These are phyloP conservation scores for Scheffersomyces quercinus DNA, from an alignment of 1,139 yeast species.

Conservation along the genomic window DNA sequence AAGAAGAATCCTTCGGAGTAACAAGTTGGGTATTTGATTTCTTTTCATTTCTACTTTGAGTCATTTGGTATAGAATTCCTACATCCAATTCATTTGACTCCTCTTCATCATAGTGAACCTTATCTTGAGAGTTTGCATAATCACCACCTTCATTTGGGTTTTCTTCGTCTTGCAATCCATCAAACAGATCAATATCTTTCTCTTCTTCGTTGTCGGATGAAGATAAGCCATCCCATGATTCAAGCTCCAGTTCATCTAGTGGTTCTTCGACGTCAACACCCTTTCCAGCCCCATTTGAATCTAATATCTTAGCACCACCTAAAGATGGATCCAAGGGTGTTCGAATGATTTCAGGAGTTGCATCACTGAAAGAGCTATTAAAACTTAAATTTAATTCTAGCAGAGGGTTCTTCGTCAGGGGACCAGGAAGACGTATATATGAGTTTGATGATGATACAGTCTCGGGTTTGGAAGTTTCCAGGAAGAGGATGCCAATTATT, in stretches of 20 bases:
- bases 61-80: slow-evolving; percentile 5
- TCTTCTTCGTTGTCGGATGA: slow-evolving; percentile 2
- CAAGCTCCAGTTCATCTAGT: no score
- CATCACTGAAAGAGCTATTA: slow-evolving; percentile 7
- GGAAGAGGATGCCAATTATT: slow-evolving; percentile 1
- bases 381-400: slow-evolving; percentile 10
- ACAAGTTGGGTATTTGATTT: no score
- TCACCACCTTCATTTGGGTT: slow-evolving; percentile 11
- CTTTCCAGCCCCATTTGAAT: background rate
- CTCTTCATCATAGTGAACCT: slow-evolving; percentile 1
- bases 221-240: no score
- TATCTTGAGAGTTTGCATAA: slow-evolving; percentile 15
- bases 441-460: no score
- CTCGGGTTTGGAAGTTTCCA: no score
- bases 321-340: no score
- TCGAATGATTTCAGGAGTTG: background rate
- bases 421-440: no score
- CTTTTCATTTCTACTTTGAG: background rate
- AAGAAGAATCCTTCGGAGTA: background rate
- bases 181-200: slow-evolving; percentile 1
- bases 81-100: slow-evolving; percentile 12
- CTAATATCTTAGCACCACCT: no score
- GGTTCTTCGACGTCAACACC: background rate
- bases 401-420: no score
- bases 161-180: slow-evolving; percentile 10